Evolutionary conservation across 2,329 filamentous ascomycete genomes (phyloP).

Genomic region (Iodosphaeria phyllophila): DNA sequence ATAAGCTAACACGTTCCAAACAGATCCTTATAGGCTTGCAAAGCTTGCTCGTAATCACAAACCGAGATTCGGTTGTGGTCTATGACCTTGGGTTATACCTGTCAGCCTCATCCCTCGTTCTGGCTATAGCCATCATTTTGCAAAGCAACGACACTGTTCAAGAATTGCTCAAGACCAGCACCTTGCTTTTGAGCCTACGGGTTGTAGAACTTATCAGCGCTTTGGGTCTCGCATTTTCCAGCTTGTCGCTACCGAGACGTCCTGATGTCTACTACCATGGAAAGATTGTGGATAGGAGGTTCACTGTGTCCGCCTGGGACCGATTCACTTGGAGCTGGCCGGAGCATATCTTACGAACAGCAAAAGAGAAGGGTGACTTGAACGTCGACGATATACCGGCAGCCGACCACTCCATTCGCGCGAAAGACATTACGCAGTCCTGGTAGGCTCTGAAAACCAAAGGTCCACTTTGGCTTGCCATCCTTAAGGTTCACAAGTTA

Average conservation of each 20-base stretch:
- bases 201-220: conserved; percentile 24
- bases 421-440: conserved; percentile 26
- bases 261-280: conserved; percentile 45
- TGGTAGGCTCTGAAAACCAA: conserved; percentile 29
- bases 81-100: conserved; percentile 34
- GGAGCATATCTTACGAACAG: conserved; percentile 29
- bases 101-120: conserved; percentile 25
- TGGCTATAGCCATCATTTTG: conserved; percentile 22
- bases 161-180: conserved; percentile 14
- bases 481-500: conserved; percentile 37
- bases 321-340: conserved; percentile 52
- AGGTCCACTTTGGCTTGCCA: conserved; percentile 36
- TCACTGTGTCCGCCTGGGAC: conserved; percentile 38
- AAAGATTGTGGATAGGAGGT: conserved; percentile 41
- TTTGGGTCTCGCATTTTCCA: conserved; percentile 25
- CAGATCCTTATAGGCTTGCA: conserved; percentile 34
- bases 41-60: conserved; percentile 26
- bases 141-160: conserved; percentile 23
- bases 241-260: conserved; percentile 42
- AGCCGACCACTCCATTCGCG: conserved; percentile 34
- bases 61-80: conserved; percentile 28
- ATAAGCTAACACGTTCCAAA: conserved; percentile 2
- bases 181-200: conserved; percentile 23
- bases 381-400: conserved; percentile 43
- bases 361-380: conserved; percentile 37